Base-by-base conservation (phyloP, 306 rosid genomes). In the Lathyrus tuberosus region DNA sequence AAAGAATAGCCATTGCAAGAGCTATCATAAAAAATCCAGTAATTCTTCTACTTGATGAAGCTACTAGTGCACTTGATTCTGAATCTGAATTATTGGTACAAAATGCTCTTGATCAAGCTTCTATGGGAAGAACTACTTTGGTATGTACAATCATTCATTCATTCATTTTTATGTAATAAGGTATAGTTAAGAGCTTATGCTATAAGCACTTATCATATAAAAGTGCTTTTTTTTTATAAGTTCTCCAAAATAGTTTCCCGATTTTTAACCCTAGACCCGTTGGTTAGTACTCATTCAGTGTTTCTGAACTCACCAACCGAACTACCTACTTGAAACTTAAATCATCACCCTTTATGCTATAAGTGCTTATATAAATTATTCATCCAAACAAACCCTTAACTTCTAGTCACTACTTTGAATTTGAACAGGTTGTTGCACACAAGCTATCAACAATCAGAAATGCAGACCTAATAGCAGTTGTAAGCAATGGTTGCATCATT, bases 1-100 rank as follows among this genome's bases (percentile, higher is more conserved):
- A 94, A 75, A 35, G 99, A 65, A 81, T 94, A 38, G 96, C 99
- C 57, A 90, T 94, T 73, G 97, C 99, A 47, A 87, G 97, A 77
- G 99, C 99, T 66, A 80, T 94, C 15, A 86, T 94, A 61, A 94
- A 87, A 77, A 94, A 91, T 78, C 99, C 99, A 30, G 81, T 72
- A 10, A 87, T 94, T 87, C 96, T 94, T 14, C 73, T 94, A 44
- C 96, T 94, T 64, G 98, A 94, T 83, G 98, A 94, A 83, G 98
- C 98, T 67, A 94, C 98, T 4, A 90, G 97, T 84, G 97, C 98
- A 62, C 97, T 94, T 62, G 98, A 94, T 80, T 86, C 90, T 62
- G 96, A 94, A 85, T 94, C 97, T 2, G 98, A 94, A 80, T 68
- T 80, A 65, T 42, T 91, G 13, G 97, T 94, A 44, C 99, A 91